Base-by-base conservation (phyloP, 805 yeast genomes). In the Candida peoriensis region DNA sequence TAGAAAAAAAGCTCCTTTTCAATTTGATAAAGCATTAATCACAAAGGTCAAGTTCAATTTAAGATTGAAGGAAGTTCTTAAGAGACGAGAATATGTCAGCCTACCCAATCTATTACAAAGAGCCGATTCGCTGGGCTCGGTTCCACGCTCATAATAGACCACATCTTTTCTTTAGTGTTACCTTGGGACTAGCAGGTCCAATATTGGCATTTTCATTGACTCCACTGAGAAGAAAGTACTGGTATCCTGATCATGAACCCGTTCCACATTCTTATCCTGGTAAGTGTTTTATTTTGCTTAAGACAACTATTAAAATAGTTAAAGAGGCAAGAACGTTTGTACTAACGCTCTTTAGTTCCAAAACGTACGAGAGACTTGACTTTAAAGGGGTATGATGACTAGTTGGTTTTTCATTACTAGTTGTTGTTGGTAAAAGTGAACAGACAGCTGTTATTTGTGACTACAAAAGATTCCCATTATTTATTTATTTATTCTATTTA, bases 71-170 rank as follows among this genome's bases (percentile, higher is more conserved):
- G n/a, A n/a, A n/a, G n/a, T n/a, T n/a, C n/a, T n/a, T n/a, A n/a
- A n/a, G n/a, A n/a, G n/a, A n/a, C n/a, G n/a, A n/a, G n/a, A n/a
- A n/a, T n/a, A 43, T 43, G 46, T 37, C 46, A 10, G 49, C 43
- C 1, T 48, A 48, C 54, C 84, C 84, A 32, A 57, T 72, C 30
- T 77, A 76, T 54, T 77, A 57, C 61, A 73, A 72, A 50, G 73
- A 76, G 50, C 85, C 85, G 37, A 50, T 76, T 22, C 76, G 78
- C 55, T 78, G 84, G 84, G 58, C 70, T 46, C 80, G 89, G 57
- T 82, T 76, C 62, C 79, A 78, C 48, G 83, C 89, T 17, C 81
- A 82, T 62, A 74, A 74, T 46, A 76, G 77, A 55, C 94, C 94
- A 27, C 86, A 82, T 60, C 65, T 81, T 44, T 78, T 82, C 55